Evolutionary conservation across 2,329 filamentous ascomycete species (phyloP), one percentile per base, ranked within the genome.

Genomic region (Colletotrichum brevisporum): DNA sequence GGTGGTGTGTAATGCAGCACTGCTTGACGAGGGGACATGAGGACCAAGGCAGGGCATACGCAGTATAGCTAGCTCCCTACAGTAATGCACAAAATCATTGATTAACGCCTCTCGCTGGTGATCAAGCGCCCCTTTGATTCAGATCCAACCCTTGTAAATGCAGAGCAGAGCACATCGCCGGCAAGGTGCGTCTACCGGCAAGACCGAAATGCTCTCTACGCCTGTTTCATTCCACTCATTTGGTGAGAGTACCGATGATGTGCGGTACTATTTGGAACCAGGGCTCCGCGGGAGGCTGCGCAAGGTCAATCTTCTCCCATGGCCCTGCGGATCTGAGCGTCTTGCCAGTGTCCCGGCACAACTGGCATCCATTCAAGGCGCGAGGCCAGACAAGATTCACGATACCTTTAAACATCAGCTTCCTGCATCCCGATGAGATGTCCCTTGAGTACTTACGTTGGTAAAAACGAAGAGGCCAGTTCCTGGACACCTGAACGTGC

Each of bases 371-470:
- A 2, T 86, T 86, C 47, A 89, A 74, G 51, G 84, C 75, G 27
- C 78, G 76, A 1, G 85, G 85, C 87, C 88, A 89, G 67, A 86
- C 77, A 10, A 88, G 48, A 62, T 88, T 87, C 47, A 87, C 68
- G 21, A 86, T 89, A 53, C 26, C 0, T 18, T 24, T 39, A 48
- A 18, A 43, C 15, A 10, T 69, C 39, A 70, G 39, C 36, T 52
- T 41, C 15, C 9, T 15, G 16, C 3, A 10, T 12, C 15, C n/a
- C 13, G 26, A 18, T 10, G 31, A 12, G 50, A 43, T 36, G 16
- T 4, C 45, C 3, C 50, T 4, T 4, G 6, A n/a, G 10, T 2
- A 13, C 86, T 79, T 73, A 88, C 87, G 78, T 74, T 89, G 87
- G 75, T 89, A 89, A 16, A 79, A 60, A 13, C 74, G 70, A 73